A percentile compares a stretch with the other conserved stretches of the same genome.
These are phyloP conservation scores for Kickxella alabastrina DNA, from an alignment of 192 early-diverging fungal genomes.

Conservation along the genomic window DNA sequence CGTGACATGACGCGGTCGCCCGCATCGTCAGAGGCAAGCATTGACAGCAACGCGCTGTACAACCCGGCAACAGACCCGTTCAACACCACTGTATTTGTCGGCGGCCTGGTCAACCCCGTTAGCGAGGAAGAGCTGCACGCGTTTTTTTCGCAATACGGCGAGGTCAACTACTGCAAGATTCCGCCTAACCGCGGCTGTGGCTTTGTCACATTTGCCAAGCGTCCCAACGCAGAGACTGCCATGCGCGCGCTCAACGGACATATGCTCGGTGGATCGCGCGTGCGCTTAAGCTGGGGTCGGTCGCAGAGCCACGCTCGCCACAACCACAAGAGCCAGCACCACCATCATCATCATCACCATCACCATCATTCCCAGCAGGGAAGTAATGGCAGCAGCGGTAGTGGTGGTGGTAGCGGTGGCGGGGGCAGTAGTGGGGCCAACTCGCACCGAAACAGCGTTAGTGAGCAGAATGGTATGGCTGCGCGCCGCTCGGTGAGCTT, in stretches of 20 bases:
- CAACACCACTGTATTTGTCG: constrained; percentile 98
- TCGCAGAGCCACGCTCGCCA: constrained; percentile 48
- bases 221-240: constrained; percentile 81
- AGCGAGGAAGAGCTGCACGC: constrained; percentile 82
- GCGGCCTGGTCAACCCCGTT: constrained; percentile 79
- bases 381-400: constrained; percentile 22
- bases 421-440: constrained; percentile 28
- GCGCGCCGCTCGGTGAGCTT: constrained; percentile 44
- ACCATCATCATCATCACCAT: constrained; percentile 27
- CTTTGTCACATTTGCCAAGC: constrained; percentile 87
- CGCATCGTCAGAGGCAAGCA: constrained; percentile 27
- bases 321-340: constrained; percentile 41
- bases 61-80: constrained; percentile 66
- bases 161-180: constrained; percentile 91
- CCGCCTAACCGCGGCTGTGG: constrained; percentile 93
- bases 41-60: constrained; percentile 37
- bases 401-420: constrained; percentile 22
- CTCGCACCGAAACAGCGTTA: constrained; percentile 44
- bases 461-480: constrained; percentile 28
- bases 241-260: constrained; percentile 88
- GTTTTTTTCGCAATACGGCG: constrained; percentile 84
- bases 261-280: constrained; percentile 70
- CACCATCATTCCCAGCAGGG: constrained; percentile 24
- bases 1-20: constrained; percentile 30
- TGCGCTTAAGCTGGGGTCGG: constrained; percentile 73